These are phyloP conservation scores for Clavariopsis aquatica DNA, from an alignment of 495 filamentous ascomycete genomes.

Conservation along the genomic window DNA sequence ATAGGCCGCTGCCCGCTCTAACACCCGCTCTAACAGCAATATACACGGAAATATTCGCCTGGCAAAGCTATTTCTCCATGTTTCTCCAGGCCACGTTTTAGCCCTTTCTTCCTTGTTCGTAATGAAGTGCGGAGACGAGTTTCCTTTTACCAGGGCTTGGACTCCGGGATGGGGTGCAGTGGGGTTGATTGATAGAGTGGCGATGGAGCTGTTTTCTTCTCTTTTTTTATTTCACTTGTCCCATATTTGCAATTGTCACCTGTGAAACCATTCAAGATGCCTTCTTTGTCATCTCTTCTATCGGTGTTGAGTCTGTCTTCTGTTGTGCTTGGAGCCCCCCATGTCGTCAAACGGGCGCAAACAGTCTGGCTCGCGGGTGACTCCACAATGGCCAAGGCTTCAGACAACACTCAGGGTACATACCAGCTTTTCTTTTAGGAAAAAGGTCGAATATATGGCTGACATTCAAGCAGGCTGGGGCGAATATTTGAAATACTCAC, in stretches of 20 bases:
- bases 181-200: background rate
- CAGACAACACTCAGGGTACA: constrained; percentile 34
- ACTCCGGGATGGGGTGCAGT: background rate
- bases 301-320: constrained; percentile 10
- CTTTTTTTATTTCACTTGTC: too few species aligned
- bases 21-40: constrained; percentile 1
- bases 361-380: constrained; percentile 42
- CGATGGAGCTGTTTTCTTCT: background rate
- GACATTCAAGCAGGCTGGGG: constrained; percentile 58
- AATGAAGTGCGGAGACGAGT: background rate
- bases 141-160: constrained; percentile 1
- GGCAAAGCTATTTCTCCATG: background rate
- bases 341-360: constrained; percentile 17
- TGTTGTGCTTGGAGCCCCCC: constrained; percentile 16
- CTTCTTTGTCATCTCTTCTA: constrained; percentile 11
- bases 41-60: background rate
- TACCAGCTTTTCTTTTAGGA: too few species aligned
- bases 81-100: constrained; percentile 2
- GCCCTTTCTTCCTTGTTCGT: background rate
- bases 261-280: too few species aligned
- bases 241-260: too few species aligned
- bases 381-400: constrained; percentile 38
- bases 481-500: constrained; percentile 54
- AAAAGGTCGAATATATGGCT: too few species aligned
- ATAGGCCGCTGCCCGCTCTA: constrained; percentile 3